phyloP scores from a whole-genome alignment of 2,329 filamentous ascomycete genomes.

The Phoma sp. region DNA sequence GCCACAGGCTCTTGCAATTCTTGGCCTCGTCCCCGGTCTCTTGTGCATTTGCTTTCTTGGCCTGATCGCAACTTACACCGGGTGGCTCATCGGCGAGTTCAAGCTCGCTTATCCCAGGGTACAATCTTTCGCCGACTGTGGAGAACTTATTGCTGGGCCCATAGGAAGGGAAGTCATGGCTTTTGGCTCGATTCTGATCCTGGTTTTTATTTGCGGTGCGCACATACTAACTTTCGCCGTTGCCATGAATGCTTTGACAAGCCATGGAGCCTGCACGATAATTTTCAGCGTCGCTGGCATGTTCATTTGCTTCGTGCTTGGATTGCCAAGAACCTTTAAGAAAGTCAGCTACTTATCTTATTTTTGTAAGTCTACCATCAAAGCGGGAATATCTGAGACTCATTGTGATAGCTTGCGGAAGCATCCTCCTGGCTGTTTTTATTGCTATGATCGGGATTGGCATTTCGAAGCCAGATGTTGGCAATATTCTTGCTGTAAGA shows the following conservation, averaged over 20 bases:
- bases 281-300: constrained; percentile 67
- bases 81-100: constrained; percentile 66
- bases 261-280: constrained; percentile 68
- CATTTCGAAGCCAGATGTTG: constrained; percentile 53
- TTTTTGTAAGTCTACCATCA: constrained; percentile 52
- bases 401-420: constrained; percentile 60
- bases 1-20: constrained; percentile 58
- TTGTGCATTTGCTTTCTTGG: constrained; percentile 62
- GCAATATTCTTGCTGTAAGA: constrained; percentile 34
- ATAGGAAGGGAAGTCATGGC: constrained; percentile 69
- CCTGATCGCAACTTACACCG: constrained; percentile 64
- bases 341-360: constrained; percentile 69
- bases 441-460: constrained; percentile 72
- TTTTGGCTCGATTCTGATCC: constrained; percentile 66
- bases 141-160: constrained; percentile 65
- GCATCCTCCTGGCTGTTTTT: constrained; percentile 67
- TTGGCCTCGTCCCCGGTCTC: constrained; percentile 62
- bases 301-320: constrained; percentile 63
- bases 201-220: constrained; percentile 74
- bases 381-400: not conserved
- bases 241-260: constrained; percentile 69
- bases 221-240: constrained; percentile 74
- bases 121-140: constrained; percentile 72
- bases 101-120: constrained; percentile 64
- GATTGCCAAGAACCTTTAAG: constrained; percentile 67